These are phyloP conservation scores for Pyracantha coccinea DNA, from an alignment of 331 rosid species.

Conservation along the genomic window DNA sequence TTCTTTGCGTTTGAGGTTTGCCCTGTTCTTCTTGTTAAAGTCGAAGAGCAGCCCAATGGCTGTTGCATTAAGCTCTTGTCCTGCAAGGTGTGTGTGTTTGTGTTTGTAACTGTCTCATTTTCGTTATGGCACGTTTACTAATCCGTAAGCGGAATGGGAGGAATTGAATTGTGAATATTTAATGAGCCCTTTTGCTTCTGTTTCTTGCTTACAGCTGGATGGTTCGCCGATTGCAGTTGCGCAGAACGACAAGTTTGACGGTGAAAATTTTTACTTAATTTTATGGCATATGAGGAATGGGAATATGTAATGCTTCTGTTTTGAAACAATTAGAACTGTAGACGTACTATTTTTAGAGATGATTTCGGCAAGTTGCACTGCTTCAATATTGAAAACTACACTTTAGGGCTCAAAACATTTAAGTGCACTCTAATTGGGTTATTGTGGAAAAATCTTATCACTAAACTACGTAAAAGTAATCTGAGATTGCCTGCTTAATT, in stretches of 20 bases:
- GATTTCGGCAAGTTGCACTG: not conserved
- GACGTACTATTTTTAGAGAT: not conserved
- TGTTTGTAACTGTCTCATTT: not conserved
- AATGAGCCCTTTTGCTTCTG: not conserved
- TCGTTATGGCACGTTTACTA: not conserved
- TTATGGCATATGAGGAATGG: not conserved
- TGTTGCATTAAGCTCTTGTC: conserved; percentile 87
- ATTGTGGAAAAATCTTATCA: not conserved
- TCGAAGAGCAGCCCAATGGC: conserved; percentile 77
- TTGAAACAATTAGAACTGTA: not conserved
- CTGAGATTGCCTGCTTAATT: not conserved
- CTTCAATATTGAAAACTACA: not conserved
- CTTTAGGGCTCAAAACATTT: not conserved
- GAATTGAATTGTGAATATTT: not conserved
- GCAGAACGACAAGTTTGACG: conserved; percentile 89
- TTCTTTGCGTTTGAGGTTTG: conserved; percentile 82
- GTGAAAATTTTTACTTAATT: conserved; percentile 22
- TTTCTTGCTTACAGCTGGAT: conserved; percentile 50
- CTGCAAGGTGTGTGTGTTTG: conserved; percentile 54
- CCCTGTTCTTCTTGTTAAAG: conserved; percentile 84
- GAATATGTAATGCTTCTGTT: not conserved
- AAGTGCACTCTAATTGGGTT: not conserved
- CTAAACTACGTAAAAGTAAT: not conserved
- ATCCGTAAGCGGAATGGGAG: too few relatives aligned
- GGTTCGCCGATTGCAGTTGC: conserved; percentile 82